A percentile compares a stretch with the other conserved stretches of the same genome.
These are phyloP conservation scores for Lichtheimia corymbifera DNA, from an alignment of 371 early-diverging fungal genomes.

Conservation along the genomic window DNA sequence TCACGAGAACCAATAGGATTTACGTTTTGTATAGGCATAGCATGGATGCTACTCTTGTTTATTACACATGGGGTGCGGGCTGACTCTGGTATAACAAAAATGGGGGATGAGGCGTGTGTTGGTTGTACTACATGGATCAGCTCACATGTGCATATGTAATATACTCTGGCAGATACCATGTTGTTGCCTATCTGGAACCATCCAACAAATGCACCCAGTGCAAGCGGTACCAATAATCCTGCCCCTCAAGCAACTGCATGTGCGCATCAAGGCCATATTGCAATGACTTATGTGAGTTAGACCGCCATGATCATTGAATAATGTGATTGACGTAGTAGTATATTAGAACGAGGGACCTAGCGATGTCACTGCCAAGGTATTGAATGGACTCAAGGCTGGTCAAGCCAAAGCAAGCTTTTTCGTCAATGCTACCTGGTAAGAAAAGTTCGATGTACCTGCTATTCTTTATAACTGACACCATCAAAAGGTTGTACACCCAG, in stretches of 20 bases:
- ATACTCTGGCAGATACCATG: conserved; percentile 18
- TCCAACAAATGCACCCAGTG: conserved; percentile 23
- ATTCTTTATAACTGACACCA: not conserved
- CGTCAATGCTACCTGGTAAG: conserved; percentile 60
- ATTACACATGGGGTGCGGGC: not conserved
- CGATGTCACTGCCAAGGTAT: conserved; percentile 57
- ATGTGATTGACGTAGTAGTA: not conserved
- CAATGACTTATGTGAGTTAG: conserved; percentile 54
- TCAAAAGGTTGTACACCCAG: conserved; percentile 37
- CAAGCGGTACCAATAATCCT: conserved; percentile 25
- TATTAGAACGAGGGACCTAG: conserved; percentile 62
- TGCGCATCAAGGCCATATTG: conserved; percentile 53
- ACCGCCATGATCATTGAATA: not conserved
- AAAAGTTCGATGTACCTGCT: not conserved
- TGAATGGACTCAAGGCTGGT: conserved; percentile 51
- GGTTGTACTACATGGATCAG: too few relatives aligned
- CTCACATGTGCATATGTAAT: too few relatives aligned
- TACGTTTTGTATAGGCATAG: too few relatives aligned
- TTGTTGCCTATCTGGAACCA: conserved; percentile 49
- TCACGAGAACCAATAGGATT: too few relatives aligned
- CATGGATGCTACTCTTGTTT: conserved; percentile 1
- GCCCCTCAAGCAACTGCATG: conserved; percentile 49
- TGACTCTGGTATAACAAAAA: conserved; percentile 9
- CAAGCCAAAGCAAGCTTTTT: conserved; percentile 62
- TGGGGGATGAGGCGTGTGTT: not conserved